These are phyloP conservation scores for Pichia thaimueangensis DNA, from an alignment of 805 yeast species.

Conservation along the genomic window DNA sequence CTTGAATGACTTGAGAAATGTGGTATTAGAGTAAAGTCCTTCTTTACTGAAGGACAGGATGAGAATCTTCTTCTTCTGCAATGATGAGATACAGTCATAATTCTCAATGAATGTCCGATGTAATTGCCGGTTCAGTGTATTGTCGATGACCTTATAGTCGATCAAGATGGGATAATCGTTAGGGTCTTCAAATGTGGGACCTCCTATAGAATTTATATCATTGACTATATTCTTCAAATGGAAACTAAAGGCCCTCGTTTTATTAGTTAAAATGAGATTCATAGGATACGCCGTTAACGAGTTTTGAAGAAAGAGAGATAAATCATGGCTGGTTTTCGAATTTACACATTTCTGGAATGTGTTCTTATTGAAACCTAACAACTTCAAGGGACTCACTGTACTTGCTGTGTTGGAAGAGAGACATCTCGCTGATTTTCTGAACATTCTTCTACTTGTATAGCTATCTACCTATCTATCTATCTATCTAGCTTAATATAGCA, in stretches of 20 bases:
- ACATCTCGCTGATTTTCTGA: too few species aligned
- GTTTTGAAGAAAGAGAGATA: not conserved
- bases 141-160: slow-evolving; percentile 9
- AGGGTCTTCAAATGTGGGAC: slow-evolving; percentile 1
- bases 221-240: not conserved
- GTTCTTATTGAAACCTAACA: not conserved
- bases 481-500: too few species aligned
- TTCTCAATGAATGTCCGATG: not conserved
- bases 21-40: slow-evolving; percentile 1
- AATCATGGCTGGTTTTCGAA: too few species aligned
- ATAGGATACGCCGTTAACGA: not conserved
- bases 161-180: slow-evolving; percentile 3
- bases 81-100: not conserved
- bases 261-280: not conserved
- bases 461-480: too few species aligned
- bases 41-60: slow-evolving; percentile 9
- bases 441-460: too few species aligned
- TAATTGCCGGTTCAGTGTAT: not conserved
- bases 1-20: slow-evolving; percentile 4
- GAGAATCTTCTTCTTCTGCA: not conserved
- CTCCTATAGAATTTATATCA: not conserved
- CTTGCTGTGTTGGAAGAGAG: not conserved
- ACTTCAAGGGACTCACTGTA: not conserved
- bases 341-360: too few species aligned
- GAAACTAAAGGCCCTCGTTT: not conserved